A percentile compares a stretch with the other conserved stretches of the same genome.
These are phyloP conservation scores for Gracilaria gracilis DNA, from an alignment of 23 red algal genomes.

Conservation along the genomic window DNA sequence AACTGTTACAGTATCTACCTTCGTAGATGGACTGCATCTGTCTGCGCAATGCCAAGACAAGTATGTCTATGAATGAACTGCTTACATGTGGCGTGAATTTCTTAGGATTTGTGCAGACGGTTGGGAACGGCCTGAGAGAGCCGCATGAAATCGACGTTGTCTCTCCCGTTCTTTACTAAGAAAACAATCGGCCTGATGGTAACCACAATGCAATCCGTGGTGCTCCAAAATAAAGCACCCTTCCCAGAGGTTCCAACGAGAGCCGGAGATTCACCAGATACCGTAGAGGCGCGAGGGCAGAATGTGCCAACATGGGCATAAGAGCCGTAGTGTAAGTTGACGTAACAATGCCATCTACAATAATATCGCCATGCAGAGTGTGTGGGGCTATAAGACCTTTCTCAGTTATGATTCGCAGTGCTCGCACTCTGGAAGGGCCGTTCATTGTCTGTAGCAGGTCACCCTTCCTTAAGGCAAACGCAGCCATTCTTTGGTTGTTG, in stretches of 20 bases:
- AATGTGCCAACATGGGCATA: constrained; percentile 40
- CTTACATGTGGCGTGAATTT: too few relatives aligned
- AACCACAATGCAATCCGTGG: background rate
- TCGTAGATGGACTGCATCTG: too few relatives aligned
- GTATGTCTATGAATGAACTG: too few relatives aligned
- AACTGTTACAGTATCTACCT: too few relatives aligned
- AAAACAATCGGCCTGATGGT: background rate
- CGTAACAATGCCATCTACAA: constrained; percentile 37
- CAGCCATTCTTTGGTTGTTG: constrained; percentile 21
- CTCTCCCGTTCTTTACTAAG: too few relatives aligned
- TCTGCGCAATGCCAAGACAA: too few relatives aligned
- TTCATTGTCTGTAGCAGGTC: constrained; percentile 45
- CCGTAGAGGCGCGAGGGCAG: constrained; percentile 28
- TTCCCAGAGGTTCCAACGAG: constrained; percentile 38
- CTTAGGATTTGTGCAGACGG: too few relatives aligned
- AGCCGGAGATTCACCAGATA: background rate
- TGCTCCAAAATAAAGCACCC: constrained; percentile 17
- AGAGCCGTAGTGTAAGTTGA: constrained; percentile 50
- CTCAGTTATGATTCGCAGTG: background rate
- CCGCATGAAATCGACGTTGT: too few relatives aligned
- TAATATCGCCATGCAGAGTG: constrained; percentile 64
- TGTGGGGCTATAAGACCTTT: constrained; percentile 55
- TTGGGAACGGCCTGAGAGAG: too few relatives aligned
- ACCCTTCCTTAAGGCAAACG: background rate
- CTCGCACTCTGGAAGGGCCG: constrained; percentile 14